These are phyloP conservation scores for Larix kaempferi DNA, from an alignment of 75 land plant genomes.

Conservation along the genomic window DNA sequence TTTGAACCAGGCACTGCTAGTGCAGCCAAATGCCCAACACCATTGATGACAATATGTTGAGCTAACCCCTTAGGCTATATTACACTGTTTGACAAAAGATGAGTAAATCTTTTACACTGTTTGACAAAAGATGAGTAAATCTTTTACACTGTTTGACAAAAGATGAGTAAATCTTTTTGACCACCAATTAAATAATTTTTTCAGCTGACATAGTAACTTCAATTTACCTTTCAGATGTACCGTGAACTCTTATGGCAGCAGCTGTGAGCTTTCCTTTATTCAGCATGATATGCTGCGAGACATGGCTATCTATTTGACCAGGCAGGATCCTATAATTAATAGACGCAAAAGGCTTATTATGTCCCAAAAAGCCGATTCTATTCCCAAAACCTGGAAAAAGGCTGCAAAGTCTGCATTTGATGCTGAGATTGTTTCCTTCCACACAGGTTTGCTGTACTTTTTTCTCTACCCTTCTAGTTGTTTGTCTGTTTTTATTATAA, in stretches of 20 bases:
- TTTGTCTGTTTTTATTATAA: background rate
- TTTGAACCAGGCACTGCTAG: too few relatives aligned
- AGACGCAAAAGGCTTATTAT: slow-evolving; percentile 40
- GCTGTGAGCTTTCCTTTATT: slow-evolving; percentile 37
- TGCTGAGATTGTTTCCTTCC: slow-evolving; percentile 58
- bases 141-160: too few relatives aligned
- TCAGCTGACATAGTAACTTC: too few relatives aligned
- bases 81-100: too few relatives aligned
- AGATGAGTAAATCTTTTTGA: too few relatives aligned
- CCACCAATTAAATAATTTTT: too few relatives aligned
- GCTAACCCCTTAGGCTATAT: too few relatives aligned
- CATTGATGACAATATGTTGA: too few relatives aligned
- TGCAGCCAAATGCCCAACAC: too few relatives aligned
- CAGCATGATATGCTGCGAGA: slow-evolving; percentile 70
- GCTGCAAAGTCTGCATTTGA: slow-evolving; percentile 28
- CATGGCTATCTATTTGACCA: slow-evolving; percentile 40
- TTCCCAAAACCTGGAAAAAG: slow-evolving; percentile 51
- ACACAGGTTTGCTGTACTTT: slow-evolving; percentile 41
- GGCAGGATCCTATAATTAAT: slow-evolving; percentile 5
- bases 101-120: too few relatives aligned
- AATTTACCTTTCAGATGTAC: too few relatives aligned
- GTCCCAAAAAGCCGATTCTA: slow-evolving; percentile 33
- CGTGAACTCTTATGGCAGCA: background rate
- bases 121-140: too few relatives aligned
- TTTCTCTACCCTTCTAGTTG: background rate